Conservation (phyloP, 768 basidiomycete species). For the Mrakia frigida region DNA sequence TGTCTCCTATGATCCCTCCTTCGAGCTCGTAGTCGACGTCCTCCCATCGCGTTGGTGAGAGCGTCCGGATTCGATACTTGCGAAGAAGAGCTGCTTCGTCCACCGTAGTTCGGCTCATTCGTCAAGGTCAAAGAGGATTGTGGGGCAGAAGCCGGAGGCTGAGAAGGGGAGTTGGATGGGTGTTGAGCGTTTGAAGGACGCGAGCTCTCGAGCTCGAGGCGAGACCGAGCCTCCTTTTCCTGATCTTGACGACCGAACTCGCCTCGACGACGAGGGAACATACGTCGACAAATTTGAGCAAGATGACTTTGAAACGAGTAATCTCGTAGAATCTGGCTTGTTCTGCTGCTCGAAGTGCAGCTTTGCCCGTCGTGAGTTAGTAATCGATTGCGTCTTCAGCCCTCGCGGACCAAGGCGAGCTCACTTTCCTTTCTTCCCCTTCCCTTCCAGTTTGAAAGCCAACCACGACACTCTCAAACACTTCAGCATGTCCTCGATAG, state of each 20-base stretch:
- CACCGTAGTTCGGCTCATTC: slow-evolving; percentile 39
- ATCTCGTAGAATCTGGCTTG: too few relatives aligned
- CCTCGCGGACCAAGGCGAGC: background rate
- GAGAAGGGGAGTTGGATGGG: background rate
- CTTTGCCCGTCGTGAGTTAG: too few relatives aligned
- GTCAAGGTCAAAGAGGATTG: background rate
- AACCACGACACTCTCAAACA: background rate
- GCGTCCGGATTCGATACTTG: slow-evolving; percentile 73
- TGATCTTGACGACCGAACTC: background rate
- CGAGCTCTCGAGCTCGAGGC: background rate
- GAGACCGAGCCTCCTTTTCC: background rate
- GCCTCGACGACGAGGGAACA: too few relatives aligned
- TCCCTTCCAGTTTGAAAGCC: background rate
- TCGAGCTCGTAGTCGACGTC: slow-evolving; percentile 72
- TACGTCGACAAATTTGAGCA: too few relatives aligned
- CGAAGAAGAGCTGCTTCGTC: slow-evolving; percentile 82
- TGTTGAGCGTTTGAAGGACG: background rate
- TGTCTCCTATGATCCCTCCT: slow-evolving; percentile 61
- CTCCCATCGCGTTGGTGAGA: slow-evolving; percentile 83
- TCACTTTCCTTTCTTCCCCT: background rate
- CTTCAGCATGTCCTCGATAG: background rate
- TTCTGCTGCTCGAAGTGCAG: too few relatives aligned
- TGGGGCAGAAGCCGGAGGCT: background rate
- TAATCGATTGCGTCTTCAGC: too few relatives aligned
- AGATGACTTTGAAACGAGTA: too few relatives aligned